Evolutionary conservation across 257 asterid species (phyloP), one percentile per base, ranked within the genome.

Genomic region (Hygrophila difformis): DNA sequence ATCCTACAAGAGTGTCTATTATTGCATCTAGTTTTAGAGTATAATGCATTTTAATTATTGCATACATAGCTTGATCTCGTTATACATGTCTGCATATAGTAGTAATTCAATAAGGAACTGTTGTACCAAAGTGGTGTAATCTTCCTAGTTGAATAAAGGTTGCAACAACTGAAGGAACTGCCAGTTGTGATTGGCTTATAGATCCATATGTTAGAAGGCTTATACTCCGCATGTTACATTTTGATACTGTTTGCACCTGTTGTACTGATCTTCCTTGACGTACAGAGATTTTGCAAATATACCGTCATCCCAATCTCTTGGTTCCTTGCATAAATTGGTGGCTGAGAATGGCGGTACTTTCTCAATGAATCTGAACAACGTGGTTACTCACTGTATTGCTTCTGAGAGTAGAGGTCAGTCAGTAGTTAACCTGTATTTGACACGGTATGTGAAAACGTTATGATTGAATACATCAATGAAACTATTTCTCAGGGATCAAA

Each of bases 321-420:
- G 85, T 59, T 65, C 82, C 67, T 55, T 85, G 71, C 96, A 85
- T 79, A 89, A 89, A 69, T 67, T 75, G 88, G 93, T 85, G 68
- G 98, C 68, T 21, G 94, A 78, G 67, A 75, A 89, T 68, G 94
- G 98, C 8, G 98, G 96, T 54, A 14, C 80, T 41, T 89, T 89
- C 76, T 89, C 98, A 34, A 89, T 89, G 98, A 89, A 89, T 80
- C 70, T 82, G 66, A 85, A 89, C 62, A 74, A 70, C 64, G 68
- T 92, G 5, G 98, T 85, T 63, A 85, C 98, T 53, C 93, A 85
- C 56, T 73, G 83, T 65, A 66, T 85, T 49, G 94, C 96, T 52
- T 81, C 94, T 38, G 98, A 80, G 73, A 77, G 77, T 69, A 85
- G 63, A 82, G 98, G 97, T 89, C 28, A 50, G 55, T 43, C n/a